These are phyloP conservation scores for Chlorokybus atmophyticus DNA, from an alignment of 139 green algal species.

Conservation along the genomic window DNA sequence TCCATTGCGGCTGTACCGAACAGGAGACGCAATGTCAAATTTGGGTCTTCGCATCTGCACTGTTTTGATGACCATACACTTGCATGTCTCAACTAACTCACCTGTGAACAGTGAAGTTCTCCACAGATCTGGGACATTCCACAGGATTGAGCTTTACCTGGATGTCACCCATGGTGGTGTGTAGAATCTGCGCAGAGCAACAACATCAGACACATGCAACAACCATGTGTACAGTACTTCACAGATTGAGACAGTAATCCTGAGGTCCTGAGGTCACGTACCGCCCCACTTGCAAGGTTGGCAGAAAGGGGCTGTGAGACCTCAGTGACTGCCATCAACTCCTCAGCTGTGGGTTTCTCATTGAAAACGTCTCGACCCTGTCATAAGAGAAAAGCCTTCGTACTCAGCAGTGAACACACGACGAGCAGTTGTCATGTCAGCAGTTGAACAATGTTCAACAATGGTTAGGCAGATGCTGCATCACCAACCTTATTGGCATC, in stretches of 20 bases:
- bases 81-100: too few relatives aligned
- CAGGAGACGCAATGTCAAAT: neutral
- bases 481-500: too few relatives aligned
- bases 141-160: conserved; percentile 79
- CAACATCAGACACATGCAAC: too few relatives aligned
- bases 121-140: conserved; percentile 85
- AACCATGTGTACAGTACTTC: too few relatives aligned
- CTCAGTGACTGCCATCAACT: conserved; percentile 25
- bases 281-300: conserved; percentile 6
- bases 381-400: too few relatives aligned
- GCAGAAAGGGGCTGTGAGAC: conserved; percentile 5
- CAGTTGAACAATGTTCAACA: too few relatives aligned
- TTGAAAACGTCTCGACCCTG: conserved; percentile 89
- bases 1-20: conserved; percentile 43
- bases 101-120: conserved; percentile 97
- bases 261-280: too few relatives aligned
- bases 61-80: conserved; percentile 16
- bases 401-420: too few relatives aligned
- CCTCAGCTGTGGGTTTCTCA: conserved; percentile 56
- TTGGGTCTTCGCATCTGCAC: neutral
- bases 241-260: too few relatives aligned
- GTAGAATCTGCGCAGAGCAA: conserved; percentile 55
- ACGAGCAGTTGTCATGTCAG: too few relatives aligned
- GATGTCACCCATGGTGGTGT: conserved; percentile 73
- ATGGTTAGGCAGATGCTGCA: too few relatives aligned